A percentile compares a stretch with the other conserved stretches of the same genome.
phyloP scores from a whole-genome alignment of 1,139 yeast genomes.

The Suhomyces bokatorum region DNA sequence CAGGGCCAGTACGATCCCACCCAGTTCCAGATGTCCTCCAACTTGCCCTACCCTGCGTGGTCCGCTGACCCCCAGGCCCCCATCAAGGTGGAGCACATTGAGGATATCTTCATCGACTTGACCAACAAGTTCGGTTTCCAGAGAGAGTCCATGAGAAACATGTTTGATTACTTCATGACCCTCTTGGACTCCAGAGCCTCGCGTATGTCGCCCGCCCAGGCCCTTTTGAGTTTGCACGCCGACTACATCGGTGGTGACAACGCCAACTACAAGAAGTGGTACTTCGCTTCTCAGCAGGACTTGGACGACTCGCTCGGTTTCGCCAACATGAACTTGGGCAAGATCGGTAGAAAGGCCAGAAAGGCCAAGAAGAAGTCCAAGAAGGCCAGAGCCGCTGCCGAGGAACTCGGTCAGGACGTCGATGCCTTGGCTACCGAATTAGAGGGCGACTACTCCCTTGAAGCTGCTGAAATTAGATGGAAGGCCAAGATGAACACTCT shows the following conservation, averaged over 20 bases:
- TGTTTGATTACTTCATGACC: constrained; percentile 94
- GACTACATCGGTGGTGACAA: constrained; percentile 64
- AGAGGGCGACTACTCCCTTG: constrained; percentile 77
- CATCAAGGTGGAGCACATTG: constrained; percentile 77
- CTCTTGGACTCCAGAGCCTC: constrained; percentile 93
- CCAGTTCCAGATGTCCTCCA: constrained; percentile 59
- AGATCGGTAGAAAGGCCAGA: constrained; percentile 55
- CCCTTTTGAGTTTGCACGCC: constrained; percentile 87
- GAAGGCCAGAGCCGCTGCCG: constrained; percentile 62
- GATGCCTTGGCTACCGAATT: constrained; percentile 70
- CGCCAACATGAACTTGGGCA: constrained; percentile 71
- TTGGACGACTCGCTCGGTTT: constrained; percentile 39
- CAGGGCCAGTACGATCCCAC: constrained; percentile 65
- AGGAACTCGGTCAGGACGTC: constrained; percentile 47
- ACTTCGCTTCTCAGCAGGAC: constrained; percentile 31
- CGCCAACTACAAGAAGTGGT: constrained; percentile 33
- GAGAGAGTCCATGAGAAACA: constrained; percentile 94
- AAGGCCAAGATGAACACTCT: constrained; percentile 50
- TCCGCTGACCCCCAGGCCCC: constrained; percentile 87
- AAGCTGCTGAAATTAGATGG: constrained; percentile 55
- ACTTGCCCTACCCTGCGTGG: constrained; percentile 93
- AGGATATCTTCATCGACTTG: constrained; percentile 86
- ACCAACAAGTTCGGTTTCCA: constrained; percentile 95
- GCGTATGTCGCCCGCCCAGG: constrained; percentile 96
- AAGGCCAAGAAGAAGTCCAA: constrained; percentile 58